A percentile compares a stretch with the other conserved stretches of the same genome.
phyloP scores from a whole-genome alignment of 768 basidiomycete genomes.

The Agrocybe chaxingu region DNA sequence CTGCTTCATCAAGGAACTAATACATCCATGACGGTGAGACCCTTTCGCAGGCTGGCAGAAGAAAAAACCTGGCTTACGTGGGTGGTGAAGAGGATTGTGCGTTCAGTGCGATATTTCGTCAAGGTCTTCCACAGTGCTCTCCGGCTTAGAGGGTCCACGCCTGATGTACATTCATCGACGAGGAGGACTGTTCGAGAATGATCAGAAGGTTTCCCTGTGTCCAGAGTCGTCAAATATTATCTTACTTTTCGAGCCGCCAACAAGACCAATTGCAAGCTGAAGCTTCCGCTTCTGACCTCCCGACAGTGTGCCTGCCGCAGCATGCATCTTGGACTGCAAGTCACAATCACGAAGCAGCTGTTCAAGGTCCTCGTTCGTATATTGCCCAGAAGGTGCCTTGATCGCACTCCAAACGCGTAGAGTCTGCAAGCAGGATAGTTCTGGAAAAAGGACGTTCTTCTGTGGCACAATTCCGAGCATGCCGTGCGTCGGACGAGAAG shows the following conservation, averaged over 20 bases:
- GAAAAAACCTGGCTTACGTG: slow-evolving; percentile 44
- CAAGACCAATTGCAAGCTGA: slow-evolving; percentile 74
- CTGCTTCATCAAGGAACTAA: slow-evolving; percentile 77
- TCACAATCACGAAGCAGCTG: slow-evolving; percentile 72
- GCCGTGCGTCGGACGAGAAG: slow-evolving; percentile 54
- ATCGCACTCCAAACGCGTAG: slow-evolving; percentile 70
- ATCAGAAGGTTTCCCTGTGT: not conserved
- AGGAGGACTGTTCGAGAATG: slow-evolving; percentile 37
- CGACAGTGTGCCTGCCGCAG: slow-evolving; percentile 62
- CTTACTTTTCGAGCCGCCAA: slow-evolving; percentile 69
- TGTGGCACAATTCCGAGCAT: slow-evolving; percentile 77
- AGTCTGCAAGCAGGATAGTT: slow-evolving; percentile 71
- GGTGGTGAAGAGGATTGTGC: slow-evolving; percentile 75
- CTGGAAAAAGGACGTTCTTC: slow-evolving; percentile 80
- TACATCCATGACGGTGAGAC: not conserved
- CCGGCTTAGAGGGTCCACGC: slow-evolving; percentile 78
- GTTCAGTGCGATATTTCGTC: slow-evolving; percentile 59
- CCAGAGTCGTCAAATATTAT: not conserved
- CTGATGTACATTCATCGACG: slow-evolving; percentile 72
- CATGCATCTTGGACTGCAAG: slow-evolving; percentile 62
- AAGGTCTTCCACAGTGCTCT: slow-evolving; percentile 76
- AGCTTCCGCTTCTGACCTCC: slow-evolving; percentile 85
- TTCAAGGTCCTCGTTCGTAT: slow-evolving; percentile 52
- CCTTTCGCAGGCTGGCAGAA: not conserved
- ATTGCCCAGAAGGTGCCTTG: slow-evolving; percentile 47